Evolutionary conservation across 805 yeast species (phyloP).

Genomic region (Diddensiella santjacobensis): DNA sequence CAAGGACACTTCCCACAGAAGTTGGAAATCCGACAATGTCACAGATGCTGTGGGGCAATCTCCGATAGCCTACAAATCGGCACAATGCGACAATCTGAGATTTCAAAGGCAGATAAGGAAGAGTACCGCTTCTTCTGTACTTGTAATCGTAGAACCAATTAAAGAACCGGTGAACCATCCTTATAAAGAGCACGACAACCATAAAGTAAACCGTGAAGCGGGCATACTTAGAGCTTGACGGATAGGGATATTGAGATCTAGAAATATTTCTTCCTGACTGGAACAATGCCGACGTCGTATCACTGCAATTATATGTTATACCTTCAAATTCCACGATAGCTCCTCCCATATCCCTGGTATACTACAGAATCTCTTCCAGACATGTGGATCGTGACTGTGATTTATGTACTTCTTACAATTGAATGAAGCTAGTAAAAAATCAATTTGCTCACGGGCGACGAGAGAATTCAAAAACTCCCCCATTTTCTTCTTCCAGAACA

Average conservation of each 20-base stretch:
- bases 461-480: too few relatives aligned
- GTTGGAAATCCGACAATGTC: constrained; percentile 11
- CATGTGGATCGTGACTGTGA: too few relatives aligned
- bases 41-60: constrained; percentile 9
- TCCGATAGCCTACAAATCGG: constrained; percentile 17
- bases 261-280: constrained; percentile 12
- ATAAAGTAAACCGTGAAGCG: constrained; percentile 17
- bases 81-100: constrained; percentile 8
- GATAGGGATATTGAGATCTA: constrained; percentile 12
- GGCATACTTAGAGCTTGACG: constrained; percentile 12
- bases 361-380: too few relatives aligned
- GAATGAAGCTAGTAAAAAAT: too few relatives aligned
- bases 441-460: too few relatives aligned
- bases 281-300: not conserved
- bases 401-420: too few relatives aligned
- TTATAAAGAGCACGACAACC: constrained; percentile 10
- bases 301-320: constrained; percentile 4
- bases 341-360: too few relatives aligned
- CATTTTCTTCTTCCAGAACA: too few relatives aligned
- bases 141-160: constrained; percentile 8
- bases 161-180: constrained; percentile 9
- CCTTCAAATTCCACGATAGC: constrained; percentile 1
- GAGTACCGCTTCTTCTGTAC: not conserved
- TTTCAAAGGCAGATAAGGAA: not conserved
- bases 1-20: constrained; percentile 10